phyloP scores from a whole-genome alignment of 2,329 filamentous ascomycete species.

The Didymella segeticola region DNA sequence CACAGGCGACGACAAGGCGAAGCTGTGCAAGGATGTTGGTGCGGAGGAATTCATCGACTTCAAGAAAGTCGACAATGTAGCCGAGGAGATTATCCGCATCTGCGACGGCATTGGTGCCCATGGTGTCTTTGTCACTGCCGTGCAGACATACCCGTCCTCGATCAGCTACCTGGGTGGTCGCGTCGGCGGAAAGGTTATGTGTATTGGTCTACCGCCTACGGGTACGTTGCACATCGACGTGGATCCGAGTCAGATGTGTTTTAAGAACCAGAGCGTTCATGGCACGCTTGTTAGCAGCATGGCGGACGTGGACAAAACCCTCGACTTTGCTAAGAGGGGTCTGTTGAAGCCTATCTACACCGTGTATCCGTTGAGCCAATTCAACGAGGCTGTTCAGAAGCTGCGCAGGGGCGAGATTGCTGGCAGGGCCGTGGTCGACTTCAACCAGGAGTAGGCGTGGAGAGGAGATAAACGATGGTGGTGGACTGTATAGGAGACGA shows the following conservation, averaged over 20 bases:
- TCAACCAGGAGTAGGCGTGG: slow-evolving; percentile 51
- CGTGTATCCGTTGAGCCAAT: slow-evolving; percentile 54
- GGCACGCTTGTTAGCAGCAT: slow-evolving; percentile 56
- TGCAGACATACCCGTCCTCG: slow-evolving; percentile 40
- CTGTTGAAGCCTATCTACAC: slow-evolving; percentile 59
- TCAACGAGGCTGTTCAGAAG: slow-evolving; percentile 60
- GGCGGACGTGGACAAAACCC: slow-evolving; percentile 55
- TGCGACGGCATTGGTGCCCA: slow-evolving; percentile 49
- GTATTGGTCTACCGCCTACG: slow-evolving; percentile 53
- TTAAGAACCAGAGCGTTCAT: slow-evolving; percentile 44
- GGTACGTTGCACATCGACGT: slow-evolving; percentile 41
- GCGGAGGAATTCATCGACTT: slow-evolving; percentile 51
- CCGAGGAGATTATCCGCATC: slow-evolving; percentile 41
- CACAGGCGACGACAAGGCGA: slow-evolving; percentile 45
- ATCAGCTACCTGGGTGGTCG: slow-evolving; percentile 51
- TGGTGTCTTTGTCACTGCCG: slow-evolving; percentile 49
- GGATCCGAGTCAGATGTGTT: slow-evolving; percentile 45
- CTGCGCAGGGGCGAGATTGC: slow-evolving; percentile 59
- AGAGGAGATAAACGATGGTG: no score
- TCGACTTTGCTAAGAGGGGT: slow-evolving; percentile 59
- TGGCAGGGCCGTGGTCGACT: slow-evolving; percentile 61
- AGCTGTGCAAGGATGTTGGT: slow-evolving; percentile 43
- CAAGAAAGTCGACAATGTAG: slow-evolving; percentile 41
- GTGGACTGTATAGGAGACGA: slow-evolving; percentile 5
- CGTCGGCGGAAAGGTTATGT: slow-evolving; percentile 61